phyloP scores from a whole-genome alignment of 371 early-diverging fungal species.

The Vairimorpha necatrix region DNA sequence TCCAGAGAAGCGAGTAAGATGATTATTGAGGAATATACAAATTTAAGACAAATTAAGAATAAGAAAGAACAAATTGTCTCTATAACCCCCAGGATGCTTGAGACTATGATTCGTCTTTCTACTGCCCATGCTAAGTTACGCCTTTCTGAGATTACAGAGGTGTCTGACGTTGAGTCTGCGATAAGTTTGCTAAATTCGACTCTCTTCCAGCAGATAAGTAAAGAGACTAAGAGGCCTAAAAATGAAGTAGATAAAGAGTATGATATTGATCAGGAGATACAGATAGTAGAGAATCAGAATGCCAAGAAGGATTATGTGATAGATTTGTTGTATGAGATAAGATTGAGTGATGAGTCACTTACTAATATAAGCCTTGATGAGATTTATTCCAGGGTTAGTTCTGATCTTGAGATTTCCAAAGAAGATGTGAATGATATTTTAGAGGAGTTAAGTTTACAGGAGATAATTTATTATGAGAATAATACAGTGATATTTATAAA shows the following conservation, averaged over 20 bases:
- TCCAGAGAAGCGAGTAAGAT: conserved; percentile 50
- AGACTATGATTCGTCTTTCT: conserved; percentile 91
- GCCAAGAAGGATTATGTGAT: conserved; percentile 27
- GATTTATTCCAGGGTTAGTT: not conserved
- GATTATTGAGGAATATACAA: conserved; percentile 55
- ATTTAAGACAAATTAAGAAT: conserved; percentile 60
- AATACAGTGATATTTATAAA: conserved; percentile 35
- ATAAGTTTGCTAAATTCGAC: conserved; percentile 53
- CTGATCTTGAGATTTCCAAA: not conserved
- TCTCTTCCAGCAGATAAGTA: conserved; percentile 51
- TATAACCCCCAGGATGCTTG: conserved; percentile 92
- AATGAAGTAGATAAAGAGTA: conserved; percentile 5
- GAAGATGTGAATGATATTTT: conserved; percentile 25
- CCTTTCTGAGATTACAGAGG: conserved; percentile 70
- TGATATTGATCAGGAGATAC: conserved; percentile 9
- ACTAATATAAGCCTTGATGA: conserved; percentile 6
- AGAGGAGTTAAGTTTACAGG: conserved; percentile 18
- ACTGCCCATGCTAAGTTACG: conserved; percentile 95
- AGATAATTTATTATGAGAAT: conserved; percentile 31
- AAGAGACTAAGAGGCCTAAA: conserved; percentile 13
- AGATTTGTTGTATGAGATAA: conserved; percentile 32
- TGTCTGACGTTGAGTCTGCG: conserved; percentile 56
- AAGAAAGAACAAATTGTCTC: conserved; percentile 67
- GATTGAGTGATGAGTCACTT: not conserved
- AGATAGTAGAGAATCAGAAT: conserved; percentile 16